Base-by-base conservation (phyloP, 2,329 filamentous ascomycete genomes). In the Fusarium sp. region DNA sequence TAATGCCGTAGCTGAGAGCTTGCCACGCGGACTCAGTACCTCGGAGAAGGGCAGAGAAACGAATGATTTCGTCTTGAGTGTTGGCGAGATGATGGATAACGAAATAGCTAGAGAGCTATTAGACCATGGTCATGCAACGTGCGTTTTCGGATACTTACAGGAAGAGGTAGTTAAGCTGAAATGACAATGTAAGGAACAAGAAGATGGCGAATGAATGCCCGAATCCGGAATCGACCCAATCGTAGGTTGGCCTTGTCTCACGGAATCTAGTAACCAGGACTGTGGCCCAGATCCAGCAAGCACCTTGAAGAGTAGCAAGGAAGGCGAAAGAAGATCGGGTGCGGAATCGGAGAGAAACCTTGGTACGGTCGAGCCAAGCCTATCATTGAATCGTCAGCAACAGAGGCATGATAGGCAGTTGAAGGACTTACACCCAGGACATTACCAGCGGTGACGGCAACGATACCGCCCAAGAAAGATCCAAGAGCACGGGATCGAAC, bases 131-230 rank as follows among this genome's bases (percentile, higher is more conserved):
- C 0, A 3, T 10, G 16, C 12, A 26, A 13, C 1, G 3, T 26
- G 44, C 12, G 7, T 20, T 35, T 6, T 31, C 18, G 30, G 20
- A 6, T 16, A 81, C 87, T 80, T 76, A 91, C 85, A 93, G 80
- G 78, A 90, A 93, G 71, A 93, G 85, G 78, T 94, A 94, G 79
- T 94, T 94, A 13, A 93, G 73, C 80, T 94, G 92, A 74, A 94
- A 94, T 0, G 90, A 89, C 16, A 89, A 81, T 0, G 90, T 89
- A 73, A 92, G 86, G 73, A 94, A 88, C 11, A 94, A 76, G 79
- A 92, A 94, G 24, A 93, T 84, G 0, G 86, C 88, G 73, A 94
- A 94, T 0, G 86, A 90, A 42, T 85, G 84, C 1, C 91, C 91
- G 61, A 94, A 94, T 0, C 90, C 91, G 0, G 82, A 70, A 69